A percentile compares a stretch with the other conserved stretches of the same genome.
Conservation (phyloP, 2,329 filamentous ascomycete genomes). For the Exophiala sp. region DNA sequence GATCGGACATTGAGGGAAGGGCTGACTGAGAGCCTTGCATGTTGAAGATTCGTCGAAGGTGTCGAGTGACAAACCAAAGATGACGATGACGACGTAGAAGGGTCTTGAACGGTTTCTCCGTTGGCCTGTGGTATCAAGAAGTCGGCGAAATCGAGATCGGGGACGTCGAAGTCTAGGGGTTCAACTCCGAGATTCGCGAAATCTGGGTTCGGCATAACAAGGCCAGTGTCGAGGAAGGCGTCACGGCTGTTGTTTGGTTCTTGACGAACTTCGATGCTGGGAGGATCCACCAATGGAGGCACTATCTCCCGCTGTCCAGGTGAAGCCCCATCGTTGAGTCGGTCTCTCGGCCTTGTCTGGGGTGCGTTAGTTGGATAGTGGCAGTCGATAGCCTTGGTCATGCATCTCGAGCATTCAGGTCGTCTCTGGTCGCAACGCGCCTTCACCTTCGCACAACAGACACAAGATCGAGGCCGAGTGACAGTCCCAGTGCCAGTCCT, state of each 20-base stretch:
- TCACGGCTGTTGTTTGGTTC: neutral
- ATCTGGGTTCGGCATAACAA: neutral
- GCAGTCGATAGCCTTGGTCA: conserved; percentile 35
- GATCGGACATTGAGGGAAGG: conserved; percentile 28
- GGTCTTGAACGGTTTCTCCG: neutral
- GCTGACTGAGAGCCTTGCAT: conserved; percentile 28
- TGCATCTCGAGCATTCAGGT: conserved; percentile 41
- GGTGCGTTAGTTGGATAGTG: conserved; percentile 33
- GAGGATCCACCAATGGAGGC: neutral
- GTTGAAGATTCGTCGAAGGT: neutral
- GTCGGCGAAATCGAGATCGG: conserved; percentile 25
- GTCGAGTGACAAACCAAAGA: neutral
- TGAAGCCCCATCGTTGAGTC: neutral
- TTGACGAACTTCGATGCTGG: neutral
- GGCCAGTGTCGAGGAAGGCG: neutral
- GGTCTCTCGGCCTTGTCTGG: conserved; percentile 4
- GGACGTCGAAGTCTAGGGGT: conserved; percentile 22
- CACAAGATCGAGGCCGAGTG: conserved; percentile 36
- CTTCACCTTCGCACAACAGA: conserved; percentile 38
- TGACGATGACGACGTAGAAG: neutral
- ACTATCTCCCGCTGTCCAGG: neutral
- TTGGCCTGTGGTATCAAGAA: conserved; percentile 23
- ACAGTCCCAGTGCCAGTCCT: conserved; percentile 26
- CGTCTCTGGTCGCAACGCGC: conserved; percentile 38
- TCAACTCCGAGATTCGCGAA: neutral